Evolutionary conservation across 1,139 yeast species (phyloP).

Genomic region (Yamadazyma sp.): DNA sequence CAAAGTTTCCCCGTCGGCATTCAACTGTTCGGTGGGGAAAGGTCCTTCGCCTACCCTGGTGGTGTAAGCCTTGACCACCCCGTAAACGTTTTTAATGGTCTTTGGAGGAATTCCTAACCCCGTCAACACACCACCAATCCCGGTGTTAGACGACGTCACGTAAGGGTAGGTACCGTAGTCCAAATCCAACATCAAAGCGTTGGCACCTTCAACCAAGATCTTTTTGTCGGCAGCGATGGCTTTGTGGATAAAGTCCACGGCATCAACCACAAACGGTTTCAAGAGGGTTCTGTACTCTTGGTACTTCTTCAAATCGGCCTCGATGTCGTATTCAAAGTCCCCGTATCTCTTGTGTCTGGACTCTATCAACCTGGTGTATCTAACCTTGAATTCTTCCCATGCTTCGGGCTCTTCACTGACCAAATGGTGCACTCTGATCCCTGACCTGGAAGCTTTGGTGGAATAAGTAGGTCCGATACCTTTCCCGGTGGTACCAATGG

Average conservation of each 20-base stretch:
- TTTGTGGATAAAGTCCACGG: constrained; percentile 84
- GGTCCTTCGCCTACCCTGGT: constrained; percentile 99
- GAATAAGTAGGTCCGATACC: constrained; percentile 99
- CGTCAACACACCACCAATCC: constrained; percentile 97
- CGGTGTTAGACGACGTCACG: constrained; percentile 93
- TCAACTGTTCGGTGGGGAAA: constrained; percentile 96
- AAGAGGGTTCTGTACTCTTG: constrained; percentile 71
- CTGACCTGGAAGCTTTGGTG: constrained; percentile 95
- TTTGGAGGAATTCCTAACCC: constrained; percentile 95
- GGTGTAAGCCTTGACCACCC: constrained; percentile 98
- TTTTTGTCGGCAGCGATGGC: constrained; percentile 79
- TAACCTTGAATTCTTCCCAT: constrained; percentile 86
- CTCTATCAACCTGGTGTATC: constrained; percentile 72
- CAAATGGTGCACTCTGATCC: constrained; percentile 93
- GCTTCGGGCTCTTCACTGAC: constrained; percentile 87
- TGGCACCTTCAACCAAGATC: constrained; percentile 95
- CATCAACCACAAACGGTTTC: constrained; percentile 91
- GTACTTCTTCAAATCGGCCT: constrained; percentile 76
- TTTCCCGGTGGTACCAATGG: constrained; percentile 98
- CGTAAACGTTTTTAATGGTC: constrained; percentile 75
- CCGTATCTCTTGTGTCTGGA: constrained; percentile 91
- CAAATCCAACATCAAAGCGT: constrained; percentile 95
- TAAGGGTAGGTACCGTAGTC: constrained; percentile 98
- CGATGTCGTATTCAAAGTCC: constrained; percentile 82
- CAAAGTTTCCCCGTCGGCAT: constrained; percentile 79